Evolutionary conservation across 139 green algal genomes (phyloP).

Genomic region (Zygnema cylindricum): DNA sequence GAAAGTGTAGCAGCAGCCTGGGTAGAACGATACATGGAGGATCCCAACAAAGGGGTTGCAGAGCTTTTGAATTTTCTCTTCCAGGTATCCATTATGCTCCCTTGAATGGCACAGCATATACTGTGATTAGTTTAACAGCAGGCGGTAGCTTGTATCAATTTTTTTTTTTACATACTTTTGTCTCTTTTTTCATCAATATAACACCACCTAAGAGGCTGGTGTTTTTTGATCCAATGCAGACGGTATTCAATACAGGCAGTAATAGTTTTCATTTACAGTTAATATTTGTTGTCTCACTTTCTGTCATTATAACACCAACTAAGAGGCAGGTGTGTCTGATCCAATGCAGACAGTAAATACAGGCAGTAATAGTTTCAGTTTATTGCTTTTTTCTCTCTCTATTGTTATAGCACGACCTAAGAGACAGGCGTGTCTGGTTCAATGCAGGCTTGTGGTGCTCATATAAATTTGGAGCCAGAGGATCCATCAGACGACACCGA

Average conservation of each 20-base stretch:
- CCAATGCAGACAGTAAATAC: neutral
- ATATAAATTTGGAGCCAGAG: slow-evolving; percentile 36
- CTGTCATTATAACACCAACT: neutral
- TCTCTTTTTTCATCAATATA: too few species aligned
- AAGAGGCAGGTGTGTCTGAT: neutral
- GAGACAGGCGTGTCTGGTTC: neutral
- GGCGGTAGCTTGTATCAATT: too few species aligned
- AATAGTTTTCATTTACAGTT: too few species aligned
- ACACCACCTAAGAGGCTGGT: too few species aligned
- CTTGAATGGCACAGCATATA: too few species aligned
- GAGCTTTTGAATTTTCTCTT: slow-evolving; percentile 31
- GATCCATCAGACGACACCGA: slow-evolving; percentile 35
- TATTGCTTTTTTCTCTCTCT: neutral
- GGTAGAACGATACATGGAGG: neutral
- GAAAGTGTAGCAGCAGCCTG: slow-evolving; percentile 1
- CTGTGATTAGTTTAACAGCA: too few species aligned
- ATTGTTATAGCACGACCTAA: slow-evolving; percentile 1
- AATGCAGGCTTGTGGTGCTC: slow-evolving; percentile 28
- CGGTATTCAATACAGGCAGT: too few species aligned
- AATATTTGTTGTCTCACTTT: too few species aligned
- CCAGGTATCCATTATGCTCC: too few species aligned
- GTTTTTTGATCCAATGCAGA: too few species aligned
- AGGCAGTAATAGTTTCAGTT: neutral
- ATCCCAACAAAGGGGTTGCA: slow-evolving; percentile 12
- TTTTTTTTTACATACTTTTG: too few species aligned